Percentiles rank a stretch among this genome's conserved stretches.
phyloP scores from a whole-genome alignment of 345 rosid species.

The Eucalyptus dawsonii region DNA sequence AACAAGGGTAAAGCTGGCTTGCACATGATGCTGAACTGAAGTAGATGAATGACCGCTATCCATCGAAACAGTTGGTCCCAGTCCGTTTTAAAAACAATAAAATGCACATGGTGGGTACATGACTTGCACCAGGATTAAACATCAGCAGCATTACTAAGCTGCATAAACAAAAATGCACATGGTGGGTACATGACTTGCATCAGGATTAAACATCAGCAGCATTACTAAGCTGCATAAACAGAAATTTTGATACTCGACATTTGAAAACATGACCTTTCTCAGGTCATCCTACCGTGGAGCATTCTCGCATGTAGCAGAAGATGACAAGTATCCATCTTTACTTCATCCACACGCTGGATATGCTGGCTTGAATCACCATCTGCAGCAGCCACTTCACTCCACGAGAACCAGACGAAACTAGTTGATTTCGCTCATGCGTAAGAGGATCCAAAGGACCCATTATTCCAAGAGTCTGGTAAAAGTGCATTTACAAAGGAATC shows the following conservation, averaged over 20 bases:
- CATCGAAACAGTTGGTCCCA: neutral
- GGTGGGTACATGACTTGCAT: neutral
- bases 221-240: neutral
- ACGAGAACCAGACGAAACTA: slow-evolving; percentile 52
- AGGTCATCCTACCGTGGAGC: slow-evolving; percentile 49
- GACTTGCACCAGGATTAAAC: neutral
- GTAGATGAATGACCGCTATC: neutral
- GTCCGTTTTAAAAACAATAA: neutral
- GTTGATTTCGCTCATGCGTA: slow-evolving; percentile 85
- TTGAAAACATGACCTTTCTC: neutral
- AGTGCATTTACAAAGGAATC: neutral
- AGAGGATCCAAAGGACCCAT: slow-evolving; percentile 99
- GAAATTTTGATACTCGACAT: neutral
- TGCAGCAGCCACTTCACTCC: slow-evolving; percentile 85
- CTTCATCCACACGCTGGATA: slow-evolving; percentile 70
- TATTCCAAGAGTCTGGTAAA: slow-evolving; percentile 77
- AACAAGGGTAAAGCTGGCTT: neutral
- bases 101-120: neutral
- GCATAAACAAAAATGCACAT: neutral
- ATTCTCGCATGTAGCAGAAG: slow-evolving; percentile 90
- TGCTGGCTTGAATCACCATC: slow-evolving; percentile 92
- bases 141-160: neutral
- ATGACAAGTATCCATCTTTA: slow-evolving; percentile 77
- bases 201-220: neutral
- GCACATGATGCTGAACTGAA: neutral